Conservation (phyloP, 768 basidiomycete genomes). For the Candolleomyces eurysporus region DNA sequence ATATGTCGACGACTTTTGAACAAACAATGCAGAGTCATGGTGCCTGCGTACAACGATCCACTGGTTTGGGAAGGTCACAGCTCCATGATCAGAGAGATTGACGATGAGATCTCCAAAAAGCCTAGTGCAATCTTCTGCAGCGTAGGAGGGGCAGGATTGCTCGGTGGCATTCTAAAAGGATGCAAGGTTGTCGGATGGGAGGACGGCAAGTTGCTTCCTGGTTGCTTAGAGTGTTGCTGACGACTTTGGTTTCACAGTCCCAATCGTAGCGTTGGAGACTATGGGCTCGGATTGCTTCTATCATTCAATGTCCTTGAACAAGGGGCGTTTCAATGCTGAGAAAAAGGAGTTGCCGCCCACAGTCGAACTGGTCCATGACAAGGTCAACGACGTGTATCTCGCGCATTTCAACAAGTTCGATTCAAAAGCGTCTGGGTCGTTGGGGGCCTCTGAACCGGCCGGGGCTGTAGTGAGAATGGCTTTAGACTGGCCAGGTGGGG, state of each 20-base stretch:
- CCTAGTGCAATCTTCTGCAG: constrained; percentile 77
- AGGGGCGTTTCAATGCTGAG: constrained; percentile 28
- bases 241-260: constrained; percentile 38
- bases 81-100: constrained; percentile 69
- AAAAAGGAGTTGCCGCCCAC: constrained; percentile 36
- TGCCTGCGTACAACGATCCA: constrained; percentile 71
- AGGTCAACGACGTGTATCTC: constrained; percentile 45
- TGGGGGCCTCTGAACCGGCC: constrained; percentile 68
- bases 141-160: constrained; percentile 72
- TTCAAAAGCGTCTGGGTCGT: constrained; percentile 64
- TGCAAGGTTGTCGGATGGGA: constrained; percentile 66
- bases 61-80: constrained; percentile 74
- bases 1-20: constrained; percentile 1
- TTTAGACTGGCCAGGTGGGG: constrained; percentile 52
- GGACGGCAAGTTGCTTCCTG: constrained; percentile 44
- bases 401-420: constrained; percentile 57
- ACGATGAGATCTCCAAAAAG: constrained; percentile 46
- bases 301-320: constrained; percentile 62
- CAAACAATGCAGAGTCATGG: constrained; percentile 48
- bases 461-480: constrained; percentile 64
- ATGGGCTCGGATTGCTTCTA: constrained; percentile 75
- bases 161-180: constrained; percentile 70
- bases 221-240: constrained; percentile 1
- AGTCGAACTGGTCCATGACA: constrained; percentile 39
- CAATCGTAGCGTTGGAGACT: constrained; percentile 67